Evolutionary conservation across 805 yeast species (phyloP), one percentile per base, ranked within the genome.

Genomic region (Scheffersomyces amazonensis): DNA sequence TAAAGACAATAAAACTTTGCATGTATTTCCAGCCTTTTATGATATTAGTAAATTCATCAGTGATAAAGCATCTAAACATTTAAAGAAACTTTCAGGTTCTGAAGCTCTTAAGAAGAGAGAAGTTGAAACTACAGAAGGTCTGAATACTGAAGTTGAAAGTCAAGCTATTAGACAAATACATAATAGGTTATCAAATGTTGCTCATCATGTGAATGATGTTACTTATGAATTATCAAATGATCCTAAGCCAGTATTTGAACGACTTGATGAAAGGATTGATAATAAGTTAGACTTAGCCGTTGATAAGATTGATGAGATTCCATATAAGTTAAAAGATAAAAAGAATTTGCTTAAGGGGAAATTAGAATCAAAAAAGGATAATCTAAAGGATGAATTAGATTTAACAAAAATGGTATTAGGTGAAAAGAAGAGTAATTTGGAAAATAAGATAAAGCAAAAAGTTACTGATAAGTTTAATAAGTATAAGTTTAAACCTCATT

Each of bases 1-100:
- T 15, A 60, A 62, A 4, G 62, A 55, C 23, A 43, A 51, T n/a
- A 46, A 46, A n/a, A 47, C 51, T 1, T 47, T 71, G 18, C 47
- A 50, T 8, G 27, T 58, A 10, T 51, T 50, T 32, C 60, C 62
- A 9, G 54, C 54, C 1, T 46, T 46, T 22, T 34, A 34, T 25
- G 48, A 42, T 15, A 16, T 39, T 17, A 24, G 28, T 23, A 33
- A 30, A n/a, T n/a, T n/a, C 9, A 8, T 19, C 10, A 10, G 15
- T 27, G 20, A 32, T 20, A 20, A 19, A n/a, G 25, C 16, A 10
- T 8, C 16, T 20, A 31, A 19, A 13, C 24, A 19, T 15, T 4
- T 19, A 31, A 19, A 31, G 25, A 31, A 20, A 12, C 2, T 19
- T 7, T 6, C 12, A 11, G 9, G 13, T 8, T 7, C 11, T n/a